These are phyloP conservation scores for Cladorrhinum sp. DNA, from an alignment of 2,329 filamentous ascomycete species.

Conservation along the genomic window DNA sequence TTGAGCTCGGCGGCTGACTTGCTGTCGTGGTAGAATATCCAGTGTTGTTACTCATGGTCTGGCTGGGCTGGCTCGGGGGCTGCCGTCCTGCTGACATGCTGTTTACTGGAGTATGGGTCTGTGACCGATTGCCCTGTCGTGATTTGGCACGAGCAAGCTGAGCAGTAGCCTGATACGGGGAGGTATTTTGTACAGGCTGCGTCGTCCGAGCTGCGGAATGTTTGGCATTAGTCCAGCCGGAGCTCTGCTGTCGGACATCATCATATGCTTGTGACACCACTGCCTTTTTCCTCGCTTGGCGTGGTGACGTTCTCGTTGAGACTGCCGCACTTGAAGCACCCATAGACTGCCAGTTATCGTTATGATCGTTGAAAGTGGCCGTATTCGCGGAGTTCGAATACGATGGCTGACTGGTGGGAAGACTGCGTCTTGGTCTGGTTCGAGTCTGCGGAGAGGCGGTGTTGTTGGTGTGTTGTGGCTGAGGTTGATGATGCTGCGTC, in stretches of 20 bases:
- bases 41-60: conserved; percentile 12
- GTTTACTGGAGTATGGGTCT: conserved; percentile 31
- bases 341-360: conserved; percentile 19
- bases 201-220: conserved; percentile 21
- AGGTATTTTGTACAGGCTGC: conserved; percentile 20
- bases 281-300: conserved; percentile 14
- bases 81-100: conserved; percentile 13
- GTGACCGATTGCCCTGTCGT: conserved; percentile 34
- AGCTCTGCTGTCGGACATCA: conserved; percentile 19
- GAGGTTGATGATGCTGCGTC: neutral
- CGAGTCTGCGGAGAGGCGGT: neutral
- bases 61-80: conserved; percentile 13
- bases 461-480: neutral
- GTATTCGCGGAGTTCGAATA: conserved; percentile 7
- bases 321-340: conserved; percentile 1
- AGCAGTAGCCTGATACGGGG: conserved; percentile 32
- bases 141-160: conserved; percentile 35
- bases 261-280: conserved; percentile 19
- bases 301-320: conserved; percentile 16
- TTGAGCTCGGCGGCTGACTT: conserved; percentile 16
- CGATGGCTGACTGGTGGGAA: conserved; percentile 14
- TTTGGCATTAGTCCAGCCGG: conserved; percentile 23
- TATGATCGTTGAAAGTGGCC: conserved; percentile 3
- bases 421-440: conserved; percentile 16
- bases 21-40: conserved; percentile 19